phyloP scores from a whole-genome alignment of 331 rosid species.

The Malus hybrid region DNA sequence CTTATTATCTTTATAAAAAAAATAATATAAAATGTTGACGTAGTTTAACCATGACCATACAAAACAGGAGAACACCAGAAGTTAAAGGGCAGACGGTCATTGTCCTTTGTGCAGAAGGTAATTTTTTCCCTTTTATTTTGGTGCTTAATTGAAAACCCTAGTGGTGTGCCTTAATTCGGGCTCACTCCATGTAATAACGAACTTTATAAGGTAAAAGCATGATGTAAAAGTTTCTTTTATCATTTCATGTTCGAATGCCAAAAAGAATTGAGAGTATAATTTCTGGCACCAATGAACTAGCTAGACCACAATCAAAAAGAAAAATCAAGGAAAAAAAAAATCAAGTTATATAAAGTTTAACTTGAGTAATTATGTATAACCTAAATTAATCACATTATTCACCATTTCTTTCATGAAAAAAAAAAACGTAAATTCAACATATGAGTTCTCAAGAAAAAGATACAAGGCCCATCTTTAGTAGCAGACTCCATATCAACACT shows the following conservation, averaged over 20 bases:
- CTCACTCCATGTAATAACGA: constrained; percentile 19
- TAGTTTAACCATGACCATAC: too few species aligned
- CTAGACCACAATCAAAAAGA: neutral
- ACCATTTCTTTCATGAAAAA: too few species aligned
- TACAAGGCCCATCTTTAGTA: too few species aligned
- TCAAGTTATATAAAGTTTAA: neutral
- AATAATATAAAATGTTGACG: too few species aligned
- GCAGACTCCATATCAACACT: accelerated
- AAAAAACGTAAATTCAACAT: too few species aligned
- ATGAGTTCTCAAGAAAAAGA: too few species aligned
- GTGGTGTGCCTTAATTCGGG: constrained; percentile 41
- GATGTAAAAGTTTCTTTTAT: constrained; percentile 8
- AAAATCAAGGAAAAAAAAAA: neutral
- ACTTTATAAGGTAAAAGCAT: constrained; percentile 1
- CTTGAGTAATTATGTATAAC: neutral
- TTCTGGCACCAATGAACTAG: neutral
- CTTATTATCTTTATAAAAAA: too few species aligned
- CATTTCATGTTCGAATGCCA: constrained; percentile 23
- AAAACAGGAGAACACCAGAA: too few species aligned
- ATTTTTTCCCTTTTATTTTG: neutral
- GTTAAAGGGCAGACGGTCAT: too few species aligned
- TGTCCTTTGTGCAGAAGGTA: constrained; percentile 10
- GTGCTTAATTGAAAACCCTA: neutral
- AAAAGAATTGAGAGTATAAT: constrained; percentile 4
- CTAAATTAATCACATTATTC: too few species aligned